Percentiles rank a stretch among this genome's conserved stretches.
Conservation (phyloP, 108 stramenopile genomes). For the Cyclostephanos tholiformis region DNA sequence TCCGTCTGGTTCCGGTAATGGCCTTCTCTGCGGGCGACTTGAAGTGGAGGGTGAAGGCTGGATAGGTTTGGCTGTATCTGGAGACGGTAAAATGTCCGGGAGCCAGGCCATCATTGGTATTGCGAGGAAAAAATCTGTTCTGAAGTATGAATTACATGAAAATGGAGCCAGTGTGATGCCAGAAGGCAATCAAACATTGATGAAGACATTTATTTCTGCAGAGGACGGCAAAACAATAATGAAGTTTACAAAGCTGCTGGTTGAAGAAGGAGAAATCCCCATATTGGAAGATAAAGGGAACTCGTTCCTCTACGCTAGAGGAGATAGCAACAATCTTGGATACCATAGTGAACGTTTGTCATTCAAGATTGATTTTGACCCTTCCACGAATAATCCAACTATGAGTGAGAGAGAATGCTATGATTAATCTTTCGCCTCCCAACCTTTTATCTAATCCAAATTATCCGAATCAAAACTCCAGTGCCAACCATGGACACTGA, state of each 20-base stretch:
- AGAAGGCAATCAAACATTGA: slow-evolving; percentile 55
- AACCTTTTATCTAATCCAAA: too few species aligned
- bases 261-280: slow-evolving; percentile 53
- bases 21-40: not conserved
- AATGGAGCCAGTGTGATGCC: slow-evolving; percentile 40
- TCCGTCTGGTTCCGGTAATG: slow-evolving; percentile 4
- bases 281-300: slow-evolving; percentile 42
- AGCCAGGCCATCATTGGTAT: slow-evolving; percentile 43
- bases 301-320: slow-evolving; percentile 54
- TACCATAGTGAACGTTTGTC: slow-evolving; percentile 38
- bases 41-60: slow-evolving; percentile 26
- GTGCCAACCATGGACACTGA: too few species aligned
- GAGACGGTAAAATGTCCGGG: slow-evolving; percentile 43
- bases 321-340: slow-evolving; percentile 34
- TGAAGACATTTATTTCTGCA: slow-evolving; percentile 45
- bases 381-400: too few species aligned
- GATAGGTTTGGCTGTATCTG: slow-evolving; percentile 40
- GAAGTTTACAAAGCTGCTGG: slow-evolving; percentile 64
- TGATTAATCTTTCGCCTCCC: too few species aligned
- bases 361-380: slow-evolving; percentile 14
- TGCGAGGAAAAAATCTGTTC: not conserved
- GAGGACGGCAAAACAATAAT: slow-evolving; percentile 44
- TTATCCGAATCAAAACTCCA: not conserved
- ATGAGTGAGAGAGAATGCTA: too few species aligned
- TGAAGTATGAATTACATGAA: slow-evolving; percentile 32